A percentile compares a stretch with the other conserved stretches of the same genome.
Conservation (phyloP, 495 filamentous ascomycete genomes). For the Penicillium nucicola region DNA sequence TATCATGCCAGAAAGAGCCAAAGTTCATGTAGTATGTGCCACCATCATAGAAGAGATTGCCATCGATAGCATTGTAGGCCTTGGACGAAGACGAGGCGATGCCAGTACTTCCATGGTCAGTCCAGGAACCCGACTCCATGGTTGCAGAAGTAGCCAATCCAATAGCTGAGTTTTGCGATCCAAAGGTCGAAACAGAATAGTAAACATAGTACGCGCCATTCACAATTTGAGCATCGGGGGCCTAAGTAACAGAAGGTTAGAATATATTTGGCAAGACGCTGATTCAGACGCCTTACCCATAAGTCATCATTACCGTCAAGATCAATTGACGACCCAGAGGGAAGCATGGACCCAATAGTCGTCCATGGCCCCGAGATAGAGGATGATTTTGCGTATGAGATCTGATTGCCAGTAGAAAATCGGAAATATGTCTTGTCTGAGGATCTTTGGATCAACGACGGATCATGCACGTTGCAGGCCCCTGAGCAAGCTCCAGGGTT, state of each 20-base stretch:
- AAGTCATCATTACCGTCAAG: slow-evolving; percentile 57
- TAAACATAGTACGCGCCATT: slow-evolving; percentile 63
- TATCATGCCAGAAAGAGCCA: slow-evolving; percentile 68
- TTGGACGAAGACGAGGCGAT: slow-evolving; percentile 44
- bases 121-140: slow-evolving; percentile 61
- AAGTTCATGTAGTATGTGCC: slow-evolving; percentile 59
- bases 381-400: slow-evolving; percentile 60
- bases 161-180: slow-evolving; percentile 62
- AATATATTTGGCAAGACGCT: neutral
- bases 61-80: slow-evolving; percentile 71
- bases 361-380: slow-evolving; percentile 67
- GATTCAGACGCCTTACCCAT: slow-evolving; percentile 47
- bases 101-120: slow-evolving; percentile 49
- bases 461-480: slow-evolving; percentile 62
- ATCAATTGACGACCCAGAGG: slow-evolving; percentile 58
- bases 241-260: slow-evolving; percentile 39
- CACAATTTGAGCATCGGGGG: slow-evolving; percentile 59
- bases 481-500: slow-evolving; percentile 59
- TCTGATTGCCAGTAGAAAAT: slow-evolving; percentile 66
- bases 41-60: slow-evolving; percentile 52
- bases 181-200: slow-evolving; percentile 68
- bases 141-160: slow-evolving; percentile 63
- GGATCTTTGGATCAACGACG: slow-evolving; percentile 57
- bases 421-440: slow-evolving; percentile 69
- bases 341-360: slow-evolving; percentile 54